Evolutionary conservation across 2,329 filamentous ascomycete species (phyloP).

Genomic region (Chrysosporium queenslandicum): DNA sequence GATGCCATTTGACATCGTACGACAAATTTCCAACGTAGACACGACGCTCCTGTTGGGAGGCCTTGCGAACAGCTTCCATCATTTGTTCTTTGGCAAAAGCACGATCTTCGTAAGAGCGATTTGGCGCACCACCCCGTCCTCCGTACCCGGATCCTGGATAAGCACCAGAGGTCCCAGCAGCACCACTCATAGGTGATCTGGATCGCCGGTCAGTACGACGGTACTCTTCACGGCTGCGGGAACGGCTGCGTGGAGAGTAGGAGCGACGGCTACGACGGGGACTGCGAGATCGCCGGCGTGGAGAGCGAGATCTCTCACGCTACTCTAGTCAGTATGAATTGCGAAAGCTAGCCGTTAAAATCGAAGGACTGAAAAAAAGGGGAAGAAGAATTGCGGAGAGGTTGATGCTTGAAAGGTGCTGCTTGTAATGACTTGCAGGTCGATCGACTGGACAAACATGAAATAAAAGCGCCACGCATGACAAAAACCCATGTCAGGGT

Average conservation of each 20-base stretch:
- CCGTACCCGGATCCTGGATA: constrained; percentile 51
- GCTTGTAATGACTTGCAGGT: background rate
- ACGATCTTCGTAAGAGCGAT: constrained; percentile 74
- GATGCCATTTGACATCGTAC: constrained; percentile 99
- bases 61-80: constrained; percentile 89
- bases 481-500: background rate
- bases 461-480: background rate
- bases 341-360: constrained; percentile 9
- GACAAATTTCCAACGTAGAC: constrained; percentile 99
- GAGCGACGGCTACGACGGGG: constrained; percentile 66
- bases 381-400: background rate
- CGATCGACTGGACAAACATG: background rate
- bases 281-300: constrained; percentile 66
- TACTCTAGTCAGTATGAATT: constrained; percentile 40
- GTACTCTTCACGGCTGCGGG: constrained; percentile 67
- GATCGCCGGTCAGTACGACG: constrained; percentile 65
- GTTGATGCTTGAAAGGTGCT: background rate
- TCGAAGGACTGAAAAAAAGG: too few relatives aligned
- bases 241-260: constrained; percentile 69
- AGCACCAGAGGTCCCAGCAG: constrained; percentile 60
- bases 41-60: constrained; percentile 94
- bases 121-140: constrained; percentile 53
- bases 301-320: constrained; percentile 66
- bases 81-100: constrained; percentile 78
- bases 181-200: constrained; percentile 75